Conservation (phyloP, 805 yeast species). For the Zygotorulaspora sp. region DNA sequence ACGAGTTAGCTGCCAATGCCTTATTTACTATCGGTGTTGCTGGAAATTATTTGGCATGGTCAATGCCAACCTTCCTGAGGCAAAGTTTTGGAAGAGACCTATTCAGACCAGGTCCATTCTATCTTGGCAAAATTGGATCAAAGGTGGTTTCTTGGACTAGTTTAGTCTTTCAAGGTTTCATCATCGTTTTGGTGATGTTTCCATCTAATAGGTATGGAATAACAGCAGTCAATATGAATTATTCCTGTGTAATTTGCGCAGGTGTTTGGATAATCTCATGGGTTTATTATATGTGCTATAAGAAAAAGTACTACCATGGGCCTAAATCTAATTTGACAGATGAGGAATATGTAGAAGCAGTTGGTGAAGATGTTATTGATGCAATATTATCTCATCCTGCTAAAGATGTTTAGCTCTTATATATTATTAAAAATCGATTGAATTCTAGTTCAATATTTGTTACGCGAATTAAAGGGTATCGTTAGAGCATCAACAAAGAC, state of each 20-base stretch:
- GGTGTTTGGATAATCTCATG: constrained; percentile 55
- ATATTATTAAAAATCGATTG: too few species aligned
- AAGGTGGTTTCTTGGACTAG: constrained; percentile 46
- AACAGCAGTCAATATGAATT: constrained; percentile 55
- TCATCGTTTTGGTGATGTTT: constrained; percentile 56
- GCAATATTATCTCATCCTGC: constrained; percentile 18
- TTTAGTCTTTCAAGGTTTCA: constrained; percentile 46
- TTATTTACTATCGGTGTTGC: constrained; percentile 42
- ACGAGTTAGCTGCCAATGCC: constrained; percentile 42
- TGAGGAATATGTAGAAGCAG: constrained; percentile 29
- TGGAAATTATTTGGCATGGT: constrained; percentile 42
- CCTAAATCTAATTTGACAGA: constrained; percentile 41
- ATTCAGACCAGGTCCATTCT: constrained; percentile 64
- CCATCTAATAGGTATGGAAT: constrained; percentile 42
- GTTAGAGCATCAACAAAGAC: too few species aligned
- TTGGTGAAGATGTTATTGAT: constrained; percentile 26
- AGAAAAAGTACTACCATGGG: constrained; percentile 53
- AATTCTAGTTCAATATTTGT: too few species aligned
- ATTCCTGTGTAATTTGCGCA: constrained; percentile 61
- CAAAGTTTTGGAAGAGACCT: constrained; percentile 44
- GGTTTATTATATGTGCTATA: constrained; percentile 48
- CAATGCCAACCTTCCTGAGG: constrained; percentile 38
- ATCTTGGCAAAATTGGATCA: constrained; percentile 49
- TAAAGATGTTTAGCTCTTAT: not conserved
- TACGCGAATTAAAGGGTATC: too few species aligned